Evolutionary conservation across 805 yeast genomes (phyloP).

Genomic region (Teunomyces barrocoloradensis): DNA sequence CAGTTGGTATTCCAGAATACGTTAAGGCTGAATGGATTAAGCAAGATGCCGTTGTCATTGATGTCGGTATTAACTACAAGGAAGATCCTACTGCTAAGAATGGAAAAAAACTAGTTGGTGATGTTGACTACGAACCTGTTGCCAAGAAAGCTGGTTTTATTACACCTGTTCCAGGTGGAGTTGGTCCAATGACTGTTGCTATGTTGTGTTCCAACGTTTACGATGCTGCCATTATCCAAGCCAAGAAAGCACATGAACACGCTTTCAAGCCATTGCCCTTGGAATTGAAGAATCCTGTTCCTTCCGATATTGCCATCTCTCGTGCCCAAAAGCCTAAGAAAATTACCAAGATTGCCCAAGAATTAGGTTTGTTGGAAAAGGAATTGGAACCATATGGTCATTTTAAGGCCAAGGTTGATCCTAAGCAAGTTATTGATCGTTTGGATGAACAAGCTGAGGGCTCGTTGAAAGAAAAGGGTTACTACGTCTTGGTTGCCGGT

Average conservation of each 20-base stretch:
- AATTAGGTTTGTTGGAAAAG: slow-evolving; percentile 70
- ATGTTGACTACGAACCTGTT: slow-evolving; percentile 79
- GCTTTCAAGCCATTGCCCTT: slow-evolving; percentile 57
- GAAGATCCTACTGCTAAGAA: slow-evolving; percentile 71
- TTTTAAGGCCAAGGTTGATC: slow-evolving; percentile 82
- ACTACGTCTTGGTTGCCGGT: slow-evolving; percentile 91
- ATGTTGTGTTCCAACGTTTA: slow-evolving; percentile 86
- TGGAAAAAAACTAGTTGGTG: slow-evolving; percentile 89
- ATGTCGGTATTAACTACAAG: slow-evolving; percentile 91
- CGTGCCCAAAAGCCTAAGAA: slow-evolving; percentile 86
- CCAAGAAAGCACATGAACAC: slow-evolving; percentile 46
- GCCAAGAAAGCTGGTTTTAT: slow-evolving; percentile 60
- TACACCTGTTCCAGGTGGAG: slow-evolving; percentile 99
- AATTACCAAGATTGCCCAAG: slow-evolving; percentile 70
- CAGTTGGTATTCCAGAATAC: slow-evolving; percentile 82
- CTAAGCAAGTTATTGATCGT: slow-evolving; percentile 32
- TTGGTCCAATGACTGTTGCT: slow-evolving; percentile 99
- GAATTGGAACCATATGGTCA: slow-evolving; percentile 90
- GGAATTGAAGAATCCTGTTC: slow-evolving; percentile 60
- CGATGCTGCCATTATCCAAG: slow-evolving; percentile 69
- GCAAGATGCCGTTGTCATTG: slow-evolving; percentile 80
- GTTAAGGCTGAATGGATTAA: slow-evolving; percentile 89
- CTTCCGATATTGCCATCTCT: slow-evolving; percentile 87
- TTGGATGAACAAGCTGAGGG: slow-evolving; percentile 70
- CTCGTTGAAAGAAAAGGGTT: slow-evolving; percentile 62